Base-by-base conservation (phyloP, 2,329 filamentous ascomycete genomes). In the Fusarium cyanostomum region DNA sequence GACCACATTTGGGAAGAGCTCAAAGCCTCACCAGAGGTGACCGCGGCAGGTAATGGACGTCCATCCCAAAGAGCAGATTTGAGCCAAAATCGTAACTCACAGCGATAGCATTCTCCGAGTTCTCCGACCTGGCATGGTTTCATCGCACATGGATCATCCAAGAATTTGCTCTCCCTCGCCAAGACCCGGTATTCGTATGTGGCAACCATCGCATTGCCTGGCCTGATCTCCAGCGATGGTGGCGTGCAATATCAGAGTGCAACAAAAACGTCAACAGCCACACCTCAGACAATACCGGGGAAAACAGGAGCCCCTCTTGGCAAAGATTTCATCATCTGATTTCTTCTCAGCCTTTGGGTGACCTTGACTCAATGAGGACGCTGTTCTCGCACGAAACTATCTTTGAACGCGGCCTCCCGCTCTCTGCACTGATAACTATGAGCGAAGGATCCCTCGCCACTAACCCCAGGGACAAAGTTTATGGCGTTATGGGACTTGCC, bases 81-180 rank as follows among this genome's bases (percentile, higher is more conserved):
- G n/a, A 2, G 21, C 21, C 13, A 18, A 6, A 16, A n/a, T 46
- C 15, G 16, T 46, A 26, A 46, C 13, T 15, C 10, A 11, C 8
- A 4, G 5, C 35, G 10, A 6, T 16, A 51, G 48, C 35, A 16
- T 42, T 51, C 13, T 10, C 34, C 9, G 37, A 51, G 11, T 42
- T 51, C 27, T 26, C 15, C 26, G 16, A 30, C 9, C 34, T 51
- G 6, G 26, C 48, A 4, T 51, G 48, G 48, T 51, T 51, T 16
- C 37, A 18, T 21, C 34, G 48, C 11, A 51, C 48, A 26, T 51
- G 48, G 48, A 34, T 51, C 27, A 27, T 51, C 12, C 48, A 51
- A 13, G 48, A 51, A 30, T 42, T 51, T 13, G 48, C 48, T 26
- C 21, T 51, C 8, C 37, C 48, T 15, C 37, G 28, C 5, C 26